Evolutionary conservation across 208 protist species (phyloP), one percentile per base, ranked within the genome.

Genomic region (Acanthamoeba triangularis): DNA sequence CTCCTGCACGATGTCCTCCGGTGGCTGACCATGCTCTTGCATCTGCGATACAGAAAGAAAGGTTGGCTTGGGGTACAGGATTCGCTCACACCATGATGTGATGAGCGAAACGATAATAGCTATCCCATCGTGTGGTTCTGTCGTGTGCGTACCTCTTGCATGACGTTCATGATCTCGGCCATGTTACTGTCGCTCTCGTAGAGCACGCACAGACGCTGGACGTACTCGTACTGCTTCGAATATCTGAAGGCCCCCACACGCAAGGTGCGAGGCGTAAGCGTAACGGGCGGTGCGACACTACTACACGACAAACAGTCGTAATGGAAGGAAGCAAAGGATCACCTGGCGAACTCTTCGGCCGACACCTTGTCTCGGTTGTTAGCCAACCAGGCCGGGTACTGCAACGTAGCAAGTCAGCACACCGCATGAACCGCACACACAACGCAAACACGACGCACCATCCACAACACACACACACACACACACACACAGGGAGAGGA

Each of bases 141-240:
- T 78, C 7, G 16, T 13, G 61, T 23, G 44, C 33, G 52, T 30
- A 85, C 63, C 63, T 85, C 37, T 28, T 84, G 67, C 63, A 94
- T 84, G 61, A 69, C 35, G 65, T 85, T 56, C 91, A 94, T 94
- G 91, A 94, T 94, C 69, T 94, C 91, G 52, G 72, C n/a, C 69
- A 85, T 69, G 72, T 0, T 69, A 44, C 54, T n/a, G 35, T 94
- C 67, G 69, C 6, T 84, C 78, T 95, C 93, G 76, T 95, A 95
- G 30, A 85, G 52, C 28, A 44, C 54, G 59, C 69, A 85, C 44
- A 95, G 23, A 49, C 61, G 72, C 63, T 95, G 54, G 13, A 95
- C 76, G 61, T 59, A 74, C 25, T 95, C 93, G 76, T 56, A 95
- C 33, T 95, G 93, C 49, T 84, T 78, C 10, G 33, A 72, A 47